Percentiles rank a stretch among this genome's conserved stretches.
These are phyloP conservation scores for Pythium volutum DNA, from an alignment of 352 stramenopile genomes.

Conservation along the genomic window DNA sequence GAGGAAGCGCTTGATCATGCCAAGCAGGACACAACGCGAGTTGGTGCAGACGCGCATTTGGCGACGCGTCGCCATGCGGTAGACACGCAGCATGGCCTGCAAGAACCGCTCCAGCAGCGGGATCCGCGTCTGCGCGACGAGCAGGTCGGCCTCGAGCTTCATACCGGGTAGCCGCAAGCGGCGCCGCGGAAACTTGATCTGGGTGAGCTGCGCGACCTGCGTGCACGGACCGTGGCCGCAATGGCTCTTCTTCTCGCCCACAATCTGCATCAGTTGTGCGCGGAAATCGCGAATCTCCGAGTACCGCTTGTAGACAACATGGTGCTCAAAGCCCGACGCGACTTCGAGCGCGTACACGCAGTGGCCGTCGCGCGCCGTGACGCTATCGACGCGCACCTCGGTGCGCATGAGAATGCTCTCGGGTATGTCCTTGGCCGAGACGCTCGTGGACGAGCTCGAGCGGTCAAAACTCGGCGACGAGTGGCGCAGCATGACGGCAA, in stretches of 20 bases:
- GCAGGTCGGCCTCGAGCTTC: constrained; percentile 21
- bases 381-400: constrained; percentile 40
- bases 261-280: constrained; percentile 33
- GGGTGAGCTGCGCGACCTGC: constrained; percentile 35
- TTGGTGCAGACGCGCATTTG: constrained; percentile 61
- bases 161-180: constrained; percentile 21
- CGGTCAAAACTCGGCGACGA: constrained; percentile 3
- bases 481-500: constrained; percentile 13
- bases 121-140: constrained; percentile 37
- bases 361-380: constrained; percentile 37
- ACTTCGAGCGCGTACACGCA: constrained; percentile 62
- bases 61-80: constrained; percentile 42
- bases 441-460: neutral
- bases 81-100: constrained; percentile 48
- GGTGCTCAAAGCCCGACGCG: constrained; percentile 39
- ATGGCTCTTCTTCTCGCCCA: constrained; percentile 21
- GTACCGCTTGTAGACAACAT: constrained; percentile 62
- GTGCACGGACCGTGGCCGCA: constrained; percentile 45
- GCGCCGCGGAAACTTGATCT: constrained; percentile 57
- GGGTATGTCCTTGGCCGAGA: constrained; percentile 7
- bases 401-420: constrained; percentile 25
- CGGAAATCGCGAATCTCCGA: constrained; percentile 71
- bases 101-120: constrained; percentile 51
- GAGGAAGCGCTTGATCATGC: constrained; percentile 52
- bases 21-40: constrained; percentile 40